These are phyloP conservation scores for Globisporangium recalcitrans DNA, from an alignment of 352 stramenopile species.

Conservation along the genomic window DNA sequence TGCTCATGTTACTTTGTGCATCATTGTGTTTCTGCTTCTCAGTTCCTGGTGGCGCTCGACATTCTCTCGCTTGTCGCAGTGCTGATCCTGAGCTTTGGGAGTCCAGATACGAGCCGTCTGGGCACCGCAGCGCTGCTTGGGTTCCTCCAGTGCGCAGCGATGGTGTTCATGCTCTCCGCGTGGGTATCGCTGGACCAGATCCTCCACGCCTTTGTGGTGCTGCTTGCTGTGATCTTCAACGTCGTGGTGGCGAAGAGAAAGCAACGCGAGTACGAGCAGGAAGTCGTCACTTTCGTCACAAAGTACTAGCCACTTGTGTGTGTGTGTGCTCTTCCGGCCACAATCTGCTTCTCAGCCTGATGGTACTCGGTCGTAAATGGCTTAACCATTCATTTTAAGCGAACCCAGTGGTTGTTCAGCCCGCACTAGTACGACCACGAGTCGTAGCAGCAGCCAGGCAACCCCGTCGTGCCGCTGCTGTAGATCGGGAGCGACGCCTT, in stretches of 20 bases:
- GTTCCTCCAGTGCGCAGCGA: slow-evolving; percentile 32
- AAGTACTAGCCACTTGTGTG: slow-evolving; percentile 10
- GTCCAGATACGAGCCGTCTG: slow-evolving; percentile 24
- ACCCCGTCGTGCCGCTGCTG: slow-evolving; percentile 37
- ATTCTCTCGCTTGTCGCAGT: slow-evolving; percentile 35
- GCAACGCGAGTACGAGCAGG: slow-evolving; percentile 22
- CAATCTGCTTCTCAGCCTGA: background rate
- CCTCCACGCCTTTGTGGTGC: slow-evolving; percentile 30
- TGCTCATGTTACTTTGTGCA: too few relatives aligned
- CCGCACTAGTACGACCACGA: slow-evolving; percentile 20
- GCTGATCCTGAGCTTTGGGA: slow-evolving; percentile 34
- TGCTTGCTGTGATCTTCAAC: slow-evolving; percentile 27
- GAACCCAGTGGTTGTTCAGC: too few relatives aligned
- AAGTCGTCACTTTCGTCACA: slow-evolving; percentile 28
- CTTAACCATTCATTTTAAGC: background rate
- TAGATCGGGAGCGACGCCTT: slow-evolving; percentile 21
- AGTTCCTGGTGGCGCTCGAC: slow-evolving; percentile 52
- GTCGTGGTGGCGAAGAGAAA: slow-evolving; percentile 21
- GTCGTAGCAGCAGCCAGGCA: slow-evolving; percentile 57
- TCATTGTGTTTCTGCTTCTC: background rate
- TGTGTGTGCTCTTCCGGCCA: background rate
- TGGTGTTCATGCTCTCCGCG: slow-evolving; percentile 31
- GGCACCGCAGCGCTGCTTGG: slow-evolving; percentile 35
- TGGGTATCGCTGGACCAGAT: slow-evolving; percentile 32
- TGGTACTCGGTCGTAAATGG: background rate